Conservation (phyloP, 2,329 filamentous ascomycete species). For the Xylaria polymorpha region DNA sequence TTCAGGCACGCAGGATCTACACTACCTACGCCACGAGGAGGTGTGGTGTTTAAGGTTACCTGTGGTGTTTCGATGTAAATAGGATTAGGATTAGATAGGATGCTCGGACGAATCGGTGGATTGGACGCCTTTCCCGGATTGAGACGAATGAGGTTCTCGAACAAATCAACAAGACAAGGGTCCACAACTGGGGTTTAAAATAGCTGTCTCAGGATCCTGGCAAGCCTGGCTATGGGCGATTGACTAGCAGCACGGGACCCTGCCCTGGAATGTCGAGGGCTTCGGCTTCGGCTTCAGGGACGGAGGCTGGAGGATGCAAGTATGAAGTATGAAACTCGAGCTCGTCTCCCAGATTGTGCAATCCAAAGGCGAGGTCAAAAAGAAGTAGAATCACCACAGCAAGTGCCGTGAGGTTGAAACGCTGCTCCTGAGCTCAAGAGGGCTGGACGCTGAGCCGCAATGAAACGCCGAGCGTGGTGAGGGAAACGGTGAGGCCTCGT, state of each 20-base stretch:
- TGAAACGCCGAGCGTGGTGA: conserved; percentile 7
- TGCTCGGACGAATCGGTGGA: conserved; percentile 16
- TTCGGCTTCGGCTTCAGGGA: background rate
- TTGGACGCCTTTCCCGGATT: conserved; percentile 20
- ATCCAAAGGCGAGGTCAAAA: background rate
- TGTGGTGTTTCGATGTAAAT: conserved; percentile 19
- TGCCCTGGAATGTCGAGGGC: conserved; percentile 15
- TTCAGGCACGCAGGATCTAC: conserved; percentile 10
- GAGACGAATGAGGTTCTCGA: conserved; percentile 24
- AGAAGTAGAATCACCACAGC: background rate
- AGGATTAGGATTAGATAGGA: conserved; percentile 6
- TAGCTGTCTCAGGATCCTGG: conserved; percentile 33
- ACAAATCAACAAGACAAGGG: conserved; percentile 21
- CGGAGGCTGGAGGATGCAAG: conserved; percentile 16
- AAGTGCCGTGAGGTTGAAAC: conserved; percentile 1
- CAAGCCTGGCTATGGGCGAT: conserved; percentile 5
- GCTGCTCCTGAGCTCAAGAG: background rate
- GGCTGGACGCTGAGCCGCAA: conserved; percentile 12
- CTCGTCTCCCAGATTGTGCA: background rate
- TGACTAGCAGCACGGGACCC: conserved; percentile 5
- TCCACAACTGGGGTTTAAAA: conserved; percentile 18
- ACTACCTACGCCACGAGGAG: conserved; percentile 10
- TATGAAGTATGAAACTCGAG: conserved; percentile 10
- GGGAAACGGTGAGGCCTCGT: conserved; percentile 12
- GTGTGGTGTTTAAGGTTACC: conserved; percentile 3